Percentiles rank a stretch among this genome's conserved stretches.
Evolutionary conservation across 495 filamentous ascomycete genomes (phyloP).

Genomic region (Aspergillus heteromorphus): DNA sequence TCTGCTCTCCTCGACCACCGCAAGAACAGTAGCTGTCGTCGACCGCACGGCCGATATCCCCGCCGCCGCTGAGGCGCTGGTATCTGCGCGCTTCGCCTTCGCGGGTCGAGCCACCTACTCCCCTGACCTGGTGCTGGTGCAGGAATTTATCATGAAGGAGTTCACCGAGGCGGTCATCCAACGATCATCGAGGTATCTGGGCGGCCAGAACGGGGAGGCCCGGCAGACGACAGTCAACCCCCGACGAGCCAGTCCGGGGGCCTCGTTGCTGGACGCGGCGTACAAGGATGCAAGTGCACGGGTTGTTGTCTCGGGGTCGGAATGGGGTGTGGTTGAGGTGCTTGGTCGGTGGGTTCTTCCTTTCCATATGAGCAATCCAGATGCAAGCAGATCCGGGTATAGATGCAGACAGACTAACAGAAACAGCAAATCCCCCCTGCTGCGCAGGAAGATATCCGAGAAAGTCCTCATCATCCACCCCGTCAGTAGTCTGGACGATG

Average conservation of each 20-base stretch:
- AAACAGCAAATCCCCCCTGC: slow-evolving; percentile 20
- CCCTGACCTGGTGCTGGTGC: slow-evolving; percentile 50
- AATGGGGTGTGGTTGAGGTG: slow-evolving; percentile 29
- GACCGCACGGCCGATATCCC: slow-evolving; percentile 47
- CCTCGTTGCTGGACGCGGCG: slow-evolving; percentile 19
- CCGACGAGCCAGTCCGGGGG: slow-evolving; percentile 8
- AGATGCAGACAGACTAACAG: neutral
- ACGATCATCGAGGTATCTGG: slow-evolving; percentile 29
- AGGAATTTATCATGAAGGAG: slow-evolving; percentile 48
- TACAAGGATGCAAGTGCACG: slow-evolving; percentile 18
- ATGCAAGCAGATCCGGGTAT: too few species aligned
- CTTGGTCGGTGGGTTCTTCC: slow-evolving; percentile 18
- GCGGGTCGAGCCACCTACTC: slow-evolving; percentile 47
- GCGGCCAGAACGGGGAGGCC: slow-evolving; percentile 23
- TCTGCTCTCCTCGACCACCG: slow-evolving; percentile 25
- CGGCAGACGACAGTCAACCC: slow-evolving; percentile 11
- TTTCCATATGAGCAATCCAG: too few species aligned
- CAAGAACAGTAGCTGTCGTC: slow-evolving; percentile 43
- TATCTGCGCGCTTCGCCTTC: slow-evolving; percentile 44
- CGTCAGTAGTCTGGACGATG: slow-evolving; percentile 40
- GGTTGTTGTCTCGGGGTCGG: slow-evolving; percentile 24
- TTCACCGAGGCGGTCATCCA: slow-evolving; percentile 42
- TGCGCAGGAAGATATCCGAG: slow-evolving; percentile 25
- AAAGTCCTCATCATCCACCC: slow-evolving; percentile 33
- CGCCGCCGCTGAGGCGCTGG: slow-evolving; percentile 40